Evolutionary conservation across 257 asterid species (phyloP), one percentile per base, ranked within the genome.

Genomic region (Salvia rosmarinus): DNA sequence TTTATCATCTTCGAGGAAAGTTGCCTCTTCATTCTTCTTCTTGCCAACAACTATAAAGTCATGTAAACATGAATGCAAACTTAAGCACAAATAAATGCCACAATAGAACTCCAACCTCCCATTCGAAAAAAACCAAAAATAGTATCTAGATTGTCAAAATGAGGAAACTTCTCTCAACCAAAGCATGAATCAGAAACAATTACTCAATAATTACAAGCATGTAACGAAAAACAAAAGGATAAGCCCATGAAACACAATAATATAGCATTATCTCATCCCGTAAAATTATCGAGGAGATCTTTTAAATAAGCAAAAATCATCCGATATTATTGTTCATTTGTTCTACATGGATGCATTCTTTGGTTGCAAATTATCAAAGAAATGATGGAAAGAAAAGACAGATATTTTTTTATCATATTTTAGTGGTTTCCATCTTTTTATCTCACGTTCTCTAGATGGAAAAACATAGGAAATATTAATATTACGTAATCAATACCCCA

Each of bases 1-100:
- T 82, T 68, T 88, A 64, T 88, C 51, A 34, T 87, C 97, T 79
- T 90, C 90, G 34, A 90, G 40, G 79, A 88, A 88, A 16, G 82
- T 77, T 3, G 87, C 87, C 13, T 80, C 69, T 20, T 88, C 94
- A n/a, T 21, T 84, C 78, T 90, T 90, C 81, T 85, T 90, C 86
- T 80, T 40, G 42, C n/a, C 54, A 43, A 71, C 40, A 71, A 37
- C 39, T 3, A 17, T n/a, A 6, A 59, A 49, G 64, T 44, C 30
- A 30, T 40, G 8, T 6, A 56, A 25, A 12, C 16, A 37, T 6
- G 32, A 57, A 70, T n/a, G 59, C 16, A 44, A 19, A 28, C 1
- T 14, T 28, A 30, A 30, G 8, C 58, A 59, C 39, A 9, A n/a
- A 13, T 2, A 50, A 35, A 61, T 17, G 4, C 64, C 32, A 51